Conservation (phyloP, 495 filamentous ascomycete species). For the Penicillium tannophilum region DNA sequence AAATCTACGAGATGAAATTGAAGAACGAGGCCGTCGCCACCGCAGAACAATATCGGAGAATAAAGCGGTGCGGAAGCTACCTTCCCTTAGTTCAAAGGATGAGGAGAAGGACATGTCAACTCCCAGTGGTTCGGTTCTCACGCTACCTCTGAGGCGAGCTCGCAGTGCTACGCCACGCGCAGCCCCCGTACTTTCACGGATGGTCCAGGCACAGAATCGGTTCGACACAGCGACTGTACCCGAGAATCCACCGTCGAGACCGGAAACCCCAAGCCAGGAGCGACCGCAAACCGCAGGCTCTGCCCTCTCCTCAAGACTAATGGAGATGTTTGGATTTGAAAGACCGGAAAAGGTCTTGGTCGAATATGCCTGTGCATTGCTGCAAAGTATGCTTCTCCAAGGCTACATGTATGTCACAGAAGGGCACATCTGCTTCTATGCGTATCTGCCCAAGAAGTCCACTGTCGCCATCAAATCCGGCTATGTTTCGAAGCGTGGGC, state of each 20-base stretch:
- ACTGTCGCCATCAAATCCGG: conserved; percentile 83
- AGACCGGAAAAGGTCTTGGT: conserved; percentile 78
- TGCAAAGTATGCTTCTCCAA: conserved; percentile 90
- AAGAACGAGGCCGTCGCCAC: conserved; percentile 47
- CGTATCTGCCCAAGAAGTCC: conserved; percentile 89
- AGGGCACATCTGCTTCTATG: conserved; percentile 94
- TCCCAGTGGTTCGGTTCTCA: conserved; percentile 21
- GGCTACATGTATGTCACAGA: conserved; percentile 97
- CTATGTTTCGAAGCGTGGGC: conserved; percentile 85
- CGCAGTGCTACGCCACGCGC: conserved; percentile 49
- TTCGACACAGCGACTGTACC: conserved; percentile 45
- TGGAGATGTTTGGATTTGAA: conserved; percentile 88
- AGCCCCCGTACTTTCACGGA: conserved; percentile 78
- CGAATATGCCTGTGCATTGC: conserved; percentile 94
- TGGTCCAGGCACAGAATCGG: conserved; percentile 78
- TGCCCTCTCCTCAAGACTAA: conserved; percentile 68
- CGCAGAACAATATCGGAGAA: conserved; percentile 62
- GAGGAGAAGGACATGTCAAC: conserved; percentile 25
- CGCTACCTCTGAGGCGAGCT: conserved; percentile 28
- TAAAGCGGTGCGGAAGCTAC: conserved; percentile 60
- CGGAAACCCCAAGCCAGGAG: conserved; percentile 23
- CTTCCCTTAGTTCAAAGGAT: conserved; percentile 50
- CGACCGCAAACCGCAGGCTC: conserved; percentile 30
- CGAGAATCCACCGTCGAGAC: conserved; percentile 22
- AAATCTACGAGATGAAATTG: conserved; percentile 11